Percentiles rank a stretch among this genome's conserved stretches.
phyloP scores from a whole-genome alignment of 768 basidiomycete genomes.

The Lactarius sp. region DNA sequence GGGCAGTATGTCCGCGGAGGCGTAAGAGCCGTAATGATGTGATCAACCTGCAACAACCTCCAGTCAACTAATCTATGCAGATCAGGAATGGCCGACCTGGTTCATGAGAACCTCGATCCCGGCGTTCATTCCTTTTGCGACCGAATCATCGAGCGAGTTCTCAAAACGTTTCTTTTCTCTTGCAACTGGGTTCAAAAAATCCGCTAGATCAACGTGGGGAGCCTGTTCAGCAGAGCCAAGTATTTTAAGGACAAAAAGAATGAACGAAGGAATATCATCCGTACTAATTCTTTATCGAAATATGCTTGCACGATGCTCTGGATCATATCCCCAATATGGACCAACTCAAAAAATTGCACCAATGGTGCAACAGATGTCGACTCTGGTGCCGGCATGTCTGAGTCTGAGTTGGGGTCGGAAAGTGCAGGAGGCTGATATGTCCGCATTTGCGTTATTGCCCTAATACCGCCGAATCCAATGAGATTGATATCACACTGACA shows the following conservation, averaged over 20 bases:
- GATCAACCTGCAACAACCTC: conserved; percentile 63
- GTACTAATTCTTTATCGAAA: conserved; percentile 91
- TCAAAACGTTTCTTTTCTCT: conserved; percentile 98
- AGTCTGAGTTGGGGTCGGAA: conserved; percentile 45
- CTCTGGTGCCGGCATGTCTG: conserved; percentile 41
- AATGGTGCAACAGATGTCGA: conserved; percentile 69
- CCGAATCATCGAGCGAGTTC: conserved; percentile 85
- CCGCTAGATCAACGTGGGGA: conserved; percentile 84
- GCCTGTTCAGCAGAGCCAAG: conserved; percentile 42
- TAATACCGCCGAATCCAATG: conserved; percentile 30
- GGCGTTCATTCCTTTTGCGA: conserved; percentile 89
- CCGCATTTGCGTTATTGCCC: conserved; percentile 86
- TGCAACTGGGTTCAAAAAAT: conserved; percentile 89
- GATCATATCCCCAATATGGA: conserved; percentile 95
- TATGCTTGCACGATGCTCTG: conserved; percentile 98
- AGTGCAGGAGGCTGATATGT: conserved; percentile 85
- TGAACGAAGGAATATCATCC: conserved; percentile 26
- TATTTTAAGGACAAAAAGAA: not conserved
- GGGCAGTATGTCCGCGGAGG: conserved; percentile 89
- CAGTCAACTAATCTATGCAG: conserved; percentile 3
- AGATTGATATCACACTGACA: not conserved
- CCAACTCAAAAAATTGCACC: conserved; percentile 95
- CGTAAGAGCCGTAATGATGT: conserved; percentile 81
- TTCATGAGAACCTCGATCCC: conserved; percentile 96
- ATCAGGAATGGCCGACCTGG: conserved; percentile 50